Evolutionary conservation across 192 early-diverging fungal species (phyloP).

Genomic region (Umbelopsis sp.): DNA sequence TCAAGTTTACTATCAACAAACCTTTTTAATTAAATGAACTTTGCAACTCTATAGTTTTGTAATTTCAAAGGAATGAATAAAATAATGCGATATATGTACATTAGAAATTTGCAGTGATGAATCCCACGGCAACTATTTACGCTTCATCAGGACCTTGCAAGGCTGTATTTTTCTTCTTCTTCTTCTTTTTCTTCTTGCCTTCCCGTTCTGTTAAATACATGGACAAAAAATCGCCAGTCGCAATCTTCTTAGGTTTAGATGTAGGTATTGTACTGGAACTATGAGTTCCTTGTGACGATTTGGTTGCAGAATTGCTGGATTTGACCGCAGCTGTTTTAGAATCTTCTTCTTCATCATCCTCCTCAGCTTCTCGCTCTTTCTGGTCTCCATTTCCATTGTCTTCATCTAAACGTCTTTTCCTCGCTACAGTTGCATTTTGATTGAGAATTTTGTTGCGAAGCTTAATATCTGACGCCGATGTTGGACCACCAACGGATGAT

Average conservation of each 20-base stretch:
- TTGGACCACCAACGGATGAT: slow-evolving; percentile 23
- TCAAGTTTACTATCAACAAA: too few species aligned
- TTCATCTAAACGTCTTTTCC: slow-evolving; percentile 24
- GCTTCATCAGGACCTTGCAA: slow-evolving; percentile 22
- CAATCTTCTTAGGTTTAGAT: slow-evolving; percentile 35
- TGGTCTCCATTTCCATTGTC: slow-evolving; percentile 22
- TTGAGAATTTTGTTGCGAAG: slow-evolving; percentile 44
- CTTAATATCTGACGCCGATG: slow-evolving; percentile 36
- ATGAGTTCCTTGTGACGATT: slow-evolving; percentile 24
- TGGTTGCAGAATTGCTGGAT: slow-evolving; percentile 31
- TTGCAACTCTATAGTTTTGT: too few species aligned
- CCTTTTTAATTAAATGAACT: too few species aligned
- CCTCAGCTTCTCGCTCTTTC: slow-evolving; percentile 19
- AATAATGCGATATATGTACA: too few species aligned
- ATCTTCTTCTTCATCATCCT: slow-evolving; percentile 42
- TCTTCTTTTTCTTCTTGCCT: slow-evolving; percentile 49
- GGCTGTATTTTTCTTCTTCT: slow-evolving; percentile 31
- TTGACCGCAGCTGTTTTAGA: slow-evolving; percentile 42
- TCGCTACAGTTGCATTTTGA: slow-evolving; percentile 39
- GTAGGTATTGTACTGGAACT: slow-evolving; percentile 23
- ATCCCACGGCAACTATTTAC: not conserved
- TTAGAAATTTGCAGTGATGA: too few species aligned
- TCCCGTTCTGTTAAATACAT: slow-evolving; percentile 51
- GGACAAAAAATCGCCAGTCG: slow-evolving; percentile 47
- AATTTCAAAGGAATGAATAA: too few species aligned